These are phyloP conservation scores for Allantophomopsis cytisporea DNA, from an alignment of 2,329 filamentous ascomycete genomes.

Conservation along the genomic window DNA sequence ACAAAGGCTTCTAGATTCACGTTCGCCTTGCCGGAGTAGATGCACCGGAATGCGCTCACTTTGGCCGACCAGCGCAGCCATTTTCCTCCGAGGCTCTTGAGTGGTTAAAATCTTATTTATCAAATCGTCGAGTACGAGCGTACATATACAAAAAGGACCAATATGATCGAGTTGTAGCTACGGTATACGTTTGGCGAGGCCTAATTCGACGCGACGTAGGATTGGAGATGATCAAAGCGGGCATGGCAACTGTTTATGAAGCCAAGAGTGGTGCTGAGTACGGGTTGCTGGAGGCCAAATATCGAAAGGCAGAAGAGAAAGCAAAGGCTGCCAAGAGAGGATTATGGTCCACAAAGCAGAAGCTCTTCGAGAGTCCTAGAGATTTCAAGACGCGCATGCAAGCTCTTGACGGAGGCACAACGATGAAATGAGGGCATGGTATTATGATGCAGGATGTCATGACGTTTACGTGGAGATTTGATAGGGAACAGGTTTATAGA, in stretches of 20 bases:
- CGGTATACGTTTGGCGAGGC: constrained; percentile 58
- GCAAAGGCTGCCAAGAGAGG: constrained; percentile 53
- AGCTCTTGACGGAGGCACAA: too few relatives aligned
- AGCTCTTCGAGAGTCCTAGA: constrained; percentile 66
- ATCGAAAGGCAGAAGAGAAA: constrained; percentile 50
- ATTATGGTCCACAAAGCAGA: constrained; percentile 59
- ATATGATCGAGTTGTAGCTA: constrained; percentile 82
- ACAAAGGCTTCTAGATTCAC: constrained; percentile 46
- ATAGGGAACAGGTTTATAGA: too few relatives aligned
- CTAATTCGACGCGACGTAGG: constrained; percentile 68
- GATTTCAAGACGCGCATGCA: constrained; percentile 60
- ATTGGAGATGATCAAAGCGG: constrained; percentile 73
- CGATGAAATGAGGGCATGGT: too few relatives aligned
- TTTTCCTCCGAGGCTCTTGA: constrained; percentile 66
- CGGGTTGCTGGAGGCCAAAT: constrained; percentile 53
- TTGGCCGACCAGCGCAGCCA: constrained; percentile 78
- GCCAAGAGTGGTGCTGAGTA: constrained; percentile 84
- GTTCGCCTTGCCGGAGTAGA: constrained; percentile 86
- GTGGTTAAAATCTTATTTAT: constrained; percentile 66
- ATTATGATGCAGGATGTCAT: too few relatives aligned
- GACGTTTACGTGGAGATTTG: too few relatives aligned
- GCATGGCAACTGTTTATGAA: constrained; percentile 85
- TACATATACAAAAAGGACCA: constrained; percentile 78
- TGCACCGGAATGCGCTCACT: constrained; percentile 86
- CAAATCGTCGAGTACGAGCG: constrained; percentile 63